phyloP scores from a whole-genome alignment of 2,329 filamentous ascomycete species.

The Exophiala phaeomuriformis region DNA sequence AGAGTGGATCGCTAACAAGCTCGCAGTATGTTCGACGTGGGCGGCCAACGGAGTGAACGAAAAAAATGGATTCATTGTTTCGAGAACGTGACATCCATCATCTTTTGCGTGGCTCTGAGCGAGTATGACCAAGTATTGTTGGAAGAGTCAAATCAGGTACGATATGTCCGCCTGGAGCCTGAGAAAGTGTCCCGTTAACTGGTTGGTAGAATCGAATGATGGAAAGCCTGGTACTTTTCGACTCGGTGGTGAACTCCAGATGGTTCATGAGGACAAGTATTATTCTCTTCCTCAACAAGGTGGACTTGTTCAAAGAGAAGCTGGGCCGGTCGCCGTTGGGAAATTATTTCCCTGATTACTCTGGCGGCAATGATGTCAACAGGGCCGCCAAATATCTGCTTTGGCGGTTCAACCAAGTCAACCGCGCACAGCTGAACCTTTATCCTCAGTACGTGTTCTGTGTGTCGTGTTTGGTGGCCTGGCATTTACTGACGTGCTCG shows the following conservation, averaged over 20 bases:
- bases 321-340: conserved; percentile 78
- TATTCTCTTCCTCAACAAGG: conserved; percentile 97
- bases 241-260: conserved; percentile 95
- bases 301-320: conserved; percentile 96
- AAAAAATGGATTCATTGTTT: conserved; percentile 99
- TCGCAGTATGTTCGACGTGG: conserved; percentile 95
- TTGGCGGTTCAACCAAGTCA: conserved; percentile 98
- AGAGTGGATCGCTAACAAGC: conserved; percentile 22
- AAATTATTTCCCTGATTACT: conserved; percentile 97
- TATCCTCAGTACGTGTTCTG: conserved; percentile 78
- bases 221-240: conserved; percentile 92
- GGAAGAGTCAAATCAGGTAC: conserved; percentile 93
- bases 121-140: conserved; percentile 97
- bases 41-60: conserved; percentile 89
- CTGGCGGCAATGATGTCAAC: conserved; percentile 94
- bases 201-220: conserved; percentile 86
- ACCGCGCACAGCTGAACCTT: conserved; percentile 87
- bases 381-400: conserved; percentile 95
- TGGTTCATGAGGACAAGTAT: conserved; percentile 99
- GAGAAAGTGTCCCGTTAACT: conserved; percentile 9
- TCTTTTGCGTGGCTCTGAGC: conserved; percentile 95
- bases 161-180: conserved; percentile 25
- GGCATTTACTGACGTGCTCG: conserved; percentile 22
- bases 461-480: neutral
- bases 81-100: conserved; percentile 98